Percentiles rank a stretch among this genome's conserved stretches.
Conservation (phyloP, 345 rosid genomes). For the Populus tremula region DNA sequence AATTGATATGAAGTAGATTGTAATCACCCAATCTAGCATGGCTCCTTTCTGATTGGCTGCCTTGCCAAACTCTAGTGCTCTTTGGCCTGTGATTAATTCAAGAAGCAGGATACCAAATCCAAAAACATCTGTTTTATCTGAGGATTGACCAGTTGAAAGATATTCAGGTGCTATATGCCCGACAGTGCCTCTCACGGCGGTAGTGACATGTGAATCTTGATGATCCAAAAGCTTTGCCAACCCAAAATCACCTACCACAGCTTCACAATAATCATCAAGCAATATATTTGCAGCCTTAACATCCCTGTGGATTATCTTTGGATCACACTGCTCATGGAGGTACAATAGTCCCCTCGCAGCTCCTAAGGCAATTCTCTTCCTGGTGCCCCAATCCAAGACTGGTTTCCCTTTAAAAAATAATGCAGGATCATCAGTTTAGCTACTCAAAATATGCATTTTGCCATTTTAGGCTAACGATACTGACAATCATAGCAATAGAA, state of each 20-base stretch:
- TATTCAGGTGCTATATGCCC: conserved; percentile 99
- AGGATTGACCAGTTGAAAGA: conserved; percentile 95
- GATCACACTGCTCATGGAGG: conserved; percentile 96
- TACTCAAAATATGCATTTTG: not conserved
- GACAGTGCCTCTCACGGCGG: conserved; percentile 94
- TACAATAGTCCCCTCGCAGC: conserved; percentile 88
- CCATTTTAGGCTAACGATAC: not conserved
- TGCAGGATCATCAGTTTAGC: not conserved
- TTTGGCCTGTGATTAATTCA: conserved; percentile 87
- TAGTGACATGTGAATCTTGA: conserved; percentile 94
- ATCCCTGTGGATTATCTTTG: conserved; percentile 94
- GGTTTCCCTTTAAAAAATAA: conserved; percentile 49
- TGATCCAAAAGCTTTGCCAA: conserved; percentile 93
- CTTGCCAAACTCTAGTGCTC: conserved; percentile 90
- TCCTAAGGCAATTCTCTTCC: conserved; percentile 93
- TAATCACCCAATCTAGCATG: conserved; percentile 87
- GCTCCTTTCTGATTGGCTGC: conserved; percentile 94
- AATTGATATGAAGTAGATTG: not conserved
- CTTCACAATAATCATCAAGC: conserved; percentile 87
- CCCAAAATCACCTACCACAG: conserved; percentile 97
- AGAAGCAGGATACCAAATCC: conserved; percentile 96
- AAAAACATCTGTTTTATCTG: conserved; percentile 95
- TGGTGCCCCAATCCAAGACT: conserved; percentile 81
- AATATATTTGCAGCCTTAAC: conserved; percentile 98
- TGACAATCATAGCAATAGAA: not conserved